These are phyloP conservation scores for Haplographium delicatum DNA, from an alignment of 495 filamentous ascomycete species.

Conservation along the genomic window DNA sequence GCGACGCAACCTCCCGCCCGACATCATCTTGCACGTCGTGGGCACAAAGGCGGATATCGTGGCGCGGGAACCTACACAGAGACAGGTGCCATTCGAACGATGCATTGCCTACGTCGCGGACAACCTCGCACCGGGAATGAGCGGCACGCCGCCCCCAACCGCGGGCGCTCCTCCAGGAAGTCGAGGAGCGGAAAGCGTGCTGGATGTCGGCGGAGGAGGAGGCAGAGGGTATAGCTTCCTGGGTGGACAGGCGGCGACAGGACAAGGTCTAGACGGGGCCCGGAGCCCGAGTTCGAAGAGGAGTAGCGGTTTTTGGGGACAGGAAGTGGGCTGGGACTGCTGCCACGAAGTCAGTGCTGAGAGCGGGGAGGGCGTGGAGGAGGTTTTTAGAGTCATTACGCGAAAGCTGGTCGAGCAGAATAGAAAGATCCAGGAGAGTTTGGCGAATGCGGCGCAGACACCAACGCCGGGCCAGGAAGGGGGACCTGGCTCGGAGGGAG, in stretches of 20 bases:
- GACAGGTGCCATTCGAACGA: constrained; percentile 85
- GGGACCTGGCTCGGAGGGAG: constrained; percentile 12
- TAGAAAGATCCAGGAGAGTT: constrained; percentile 55
- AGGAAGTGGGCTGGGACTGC: constrained; percentile 91
- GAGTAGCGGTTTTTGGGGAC: constrained; percentile 81
- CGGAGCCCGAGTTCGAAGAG: constrained; percentile 70
- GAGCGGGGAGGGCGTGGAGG: constrained; percentile 93
- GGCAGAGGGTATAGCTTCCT: constrained; percentile 9
- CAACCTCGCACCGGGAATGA: constrained; percentile 65
- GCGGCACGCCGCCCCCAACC: constrained; percentile 60
- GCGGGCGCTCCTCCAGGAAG: constrained; percentile 36
- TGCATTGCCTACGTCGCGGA: constrained; percentile 95
- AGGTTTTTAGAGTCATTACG: constrained; percentile 93
- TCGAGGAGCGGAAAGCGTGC: constrained; percentile 15
- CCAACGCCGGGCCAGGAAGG: constrained; percentile 13
- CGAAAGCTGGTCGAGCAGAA: constrained; percentile 92
- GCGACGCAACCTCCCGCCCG: constrained; percentile 35
- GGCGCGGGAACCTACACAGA: constrained; percentile 64
- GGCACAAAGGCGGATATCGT: constrained; percentile 94
- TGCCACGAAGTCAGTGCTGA: constrained; percentile 95
- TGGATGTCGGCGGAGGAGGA: constrained; percentile 23
- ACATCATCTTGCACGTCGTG: constrained; percentile 91
- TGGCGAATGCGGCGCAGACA: constrained; percentile 14
- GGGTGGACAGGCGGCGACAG: neutral
- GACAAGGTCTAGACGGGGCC: constrained; percentile 34